Base-by-base conservation (phyloP, 2,329 filamentous ascomycete genomes). In the Amylocarpus encephaloides region DNA sequence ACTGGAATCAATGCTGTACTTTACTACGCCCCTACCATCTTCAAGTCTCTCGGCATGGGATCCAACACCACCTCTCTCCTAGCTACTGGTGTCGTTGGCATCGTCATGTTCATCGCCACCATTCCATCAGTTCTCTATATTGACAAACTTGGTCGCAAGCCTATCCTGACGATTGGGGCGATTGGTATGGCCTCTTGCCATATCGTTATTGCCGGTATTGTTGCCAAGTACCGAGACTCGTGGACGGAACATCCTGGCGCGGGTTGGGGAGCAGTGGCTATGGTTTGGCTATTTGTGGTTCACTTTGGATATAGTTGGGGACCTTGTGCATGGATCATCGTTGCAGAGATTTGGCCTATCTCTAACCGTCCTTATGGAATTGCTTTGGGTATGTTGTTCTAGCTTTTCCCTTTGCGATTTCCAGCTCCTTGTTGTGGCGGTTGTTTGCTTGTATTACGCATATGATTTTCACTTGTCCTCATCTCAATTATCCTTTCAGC, bases 261-360 rank as follows among this genome's bases (percentile, higher is more conserved):
- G 0, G 85, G 85, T 1, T 90, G 86, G 86, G 85, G 70, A 7
- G 77, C 83, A 0, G 83, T 65, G 0, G 57, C 66, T 46, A 84
- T 86, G 78, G 80, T 86, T 7, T 89, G 85, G 85, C 72, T 90
- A 0, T 89, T 86, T 56, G 80, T 87, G 26, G 71, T 87, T 29
- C 78, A 86, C 66, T 90, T 90, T 61, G 86, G 83, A 29, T 88
- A 87, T 64, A 82, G 77, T 0, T 90, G 85, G 85, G 83, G 85
- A 0, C 85, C 85, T 2, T 84, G 80, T 59, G 78, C 82, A 0
- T 89, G 86, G 86, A 86, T 88, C 53, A 74, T 90, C 49, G 49
- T 51, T 18, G 43, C 49, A 4, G 49, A 51, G 22, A 51, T 51
- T 38, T 90, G 83, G 81, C 86, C 85, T 0, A 68, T 88, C 5